Conservation (phyloP, 306 rosid genomes). For the Lupinus albus region DNA sequence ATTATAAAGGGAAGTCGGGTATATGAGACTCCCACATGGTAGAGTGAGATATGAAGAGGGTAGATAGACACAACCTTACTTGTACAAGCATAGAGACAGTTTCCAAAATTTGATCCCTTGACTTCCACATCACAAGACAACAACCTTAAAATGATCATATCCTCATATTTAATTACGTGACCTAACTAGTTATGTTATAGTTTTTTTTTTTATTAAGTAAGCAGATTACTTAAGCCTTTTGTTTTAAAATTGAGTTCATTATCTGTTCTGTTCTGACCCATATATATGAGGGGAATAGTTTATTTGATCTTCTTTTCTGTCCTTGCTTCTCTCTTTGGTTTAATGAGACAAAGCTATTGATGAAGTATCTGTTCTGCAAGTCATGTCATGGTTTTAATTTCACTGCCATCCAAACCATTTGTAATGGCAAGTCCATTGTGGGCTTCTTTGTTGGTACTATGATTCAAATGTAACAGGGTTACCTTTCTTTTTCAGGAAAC, state of each 20-base stretch:
- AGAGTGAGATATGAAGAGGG: too few species aligned
- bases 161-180: conserved; percentile 12
- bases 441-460: background rate
- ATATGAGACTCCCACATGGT: too few species aligned
- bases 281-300: background rate
- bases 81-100: too few species aligned
- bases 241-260: too few species aligned
- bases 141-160: background rate
- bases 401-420: background rate
- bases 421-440: background rate
- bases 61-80: too few species aligned
- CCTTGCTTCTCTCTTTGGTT: conserved; percentile 10
- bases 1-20: too few species aligned
- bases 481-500: conserved; percentile 56
- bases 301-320: background rate
- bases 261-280: background rate
- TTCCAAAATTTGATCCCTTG: too few species aligned
- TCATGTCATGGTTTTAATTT: background rate
- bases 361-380: conserved; percentile 19
- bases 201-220: background rate
- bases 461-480: background rate
- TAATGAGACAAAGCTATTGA: background rate
- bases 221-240: too few species aligned
- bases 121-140: too few species aligned
- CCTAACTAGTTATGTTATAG: background rate